Conservation (phyloP, 192 early-diverging fungal genomes). For the Funneliformis geosporum region DNA sequence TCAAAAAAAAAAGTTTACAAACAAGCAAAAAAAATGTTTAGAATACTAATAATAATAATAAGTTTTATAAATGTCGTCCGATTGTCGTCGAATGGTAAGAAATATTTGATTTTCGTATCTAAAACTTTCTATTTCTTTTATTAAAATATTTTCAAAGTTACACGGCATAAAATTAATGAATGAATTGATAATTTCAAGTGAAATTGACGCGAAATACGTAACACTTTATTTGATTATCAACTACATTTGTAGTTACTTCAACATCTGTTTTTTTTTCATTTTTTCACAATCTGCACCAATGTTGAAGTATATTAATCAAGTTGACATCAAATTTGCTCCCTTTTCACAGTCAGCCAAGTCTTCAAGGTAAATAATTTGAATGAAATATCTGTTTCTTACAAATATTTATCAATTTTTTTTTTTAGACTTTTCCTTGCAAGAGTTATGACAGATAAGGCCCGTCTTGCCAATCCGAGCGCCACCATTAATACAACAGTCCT, state of each 20-base stretch:
- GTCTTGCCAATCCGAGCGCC: constrained; percentile 9
- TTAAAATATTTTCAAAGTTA: not conserved
- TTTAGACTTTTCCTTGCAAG: constrained; percentile 18
- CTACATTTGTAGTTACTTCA: not conserved
- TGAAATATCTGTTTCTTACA: not conserved
- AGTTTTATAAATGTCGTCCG: no score
- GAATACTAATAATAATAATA: no score
- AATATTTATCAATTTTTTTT: not conserved
- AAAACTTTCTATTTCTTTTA: not conserved
- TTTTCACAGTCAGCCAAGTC: constrained; percentile 11
- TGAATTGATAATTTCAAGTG: not conserved
- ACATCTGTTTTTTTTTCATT: not conserved
- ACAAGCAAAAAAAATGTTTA: no score
- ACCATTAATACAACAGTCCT: constrained; percentile 25
- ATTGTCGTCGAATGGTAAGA: not conserved
- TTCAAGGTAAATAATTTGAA: not conserved
- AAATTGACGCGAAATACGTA: not conserved
- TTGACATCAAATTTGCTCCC: constrained; percentile 22
- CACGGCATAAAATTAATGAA: not conserved
- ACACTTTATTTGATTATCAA: not conserved
- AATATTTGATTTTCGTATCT: not conserved
- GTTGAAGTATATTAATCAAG: constrained; percentile 30
- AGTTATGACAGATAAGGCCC: constrained; percentile 25
- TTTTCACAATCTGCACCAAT: not conserved
- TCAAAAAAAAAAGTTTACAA: no score